A percentile compares a stretch with the other conserved stretches of the same genome.
phyloP scores from a whole-genome alignment of 139 green algal genomes.

The Bryopsis sp. region DNA sequence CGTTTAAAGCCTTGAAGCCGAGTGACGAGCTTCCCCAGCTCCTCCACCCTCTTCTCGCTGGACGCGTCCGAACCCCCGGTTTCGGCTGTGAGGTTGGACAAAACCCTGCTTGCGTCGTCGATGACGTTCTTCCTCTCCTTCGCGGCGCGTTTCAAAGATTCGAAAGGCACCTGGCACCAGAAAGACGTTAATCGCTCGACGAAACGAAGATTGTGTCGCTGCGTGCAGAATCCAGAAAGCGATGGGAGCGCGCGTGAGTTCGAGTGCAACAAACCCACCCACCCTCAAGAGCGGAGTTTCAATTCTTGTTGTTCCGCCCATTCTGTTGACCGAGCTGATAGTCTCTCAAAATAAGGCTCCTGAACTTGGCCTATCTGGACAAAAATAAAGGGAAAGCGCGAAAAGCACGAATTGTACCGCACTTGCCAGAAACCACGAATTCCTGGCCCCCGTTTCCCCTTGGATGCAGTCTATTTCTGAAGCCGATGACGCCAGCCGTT shows the following conservation, averaged over 20 bases:
- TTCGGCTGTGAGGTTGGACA: constrained; percentile 15
- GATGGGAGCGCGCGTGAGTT: background rate
- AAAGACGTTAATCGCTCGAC: background rate
- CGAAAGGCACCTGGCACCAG: constrained; percentile 53
- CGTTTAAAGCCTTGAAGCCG: constrained; percentile 60
- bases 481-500: too few species aligned
- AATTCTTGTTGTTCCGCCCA: background rate
- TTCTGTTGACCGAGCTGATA: too few species aligned
- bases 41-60: background rate
- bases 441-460: too few species aligned
- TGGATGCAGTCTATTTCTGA: too few species aligned
- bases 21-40: constrained; percentile 33
- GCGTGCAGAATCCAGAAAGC: background rate
- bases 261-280: background rate
- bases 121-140: constrained; percentile 67
- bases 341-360: too few species aligned
- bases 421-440: too few species aligned
- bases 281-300: constrained; percentile 18
- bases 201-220: background rate
- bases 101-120: constrained; percentile 36
- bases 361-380: too few species aligned
- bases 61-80: constrained; percentile 1
- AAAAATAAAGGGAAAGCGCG: too few species aligned
- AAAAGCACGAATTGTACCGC: too few species aligned
- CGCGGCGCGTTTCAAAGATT: constrained; percentile 59